Percentiles rank a stretch among this genome's conserved stretches.
These are phyloP conservation scores for Mycena kentingensis DNA, from an alignment of 768 basidiomycete species.

Conservation along the genomic window DNA sequence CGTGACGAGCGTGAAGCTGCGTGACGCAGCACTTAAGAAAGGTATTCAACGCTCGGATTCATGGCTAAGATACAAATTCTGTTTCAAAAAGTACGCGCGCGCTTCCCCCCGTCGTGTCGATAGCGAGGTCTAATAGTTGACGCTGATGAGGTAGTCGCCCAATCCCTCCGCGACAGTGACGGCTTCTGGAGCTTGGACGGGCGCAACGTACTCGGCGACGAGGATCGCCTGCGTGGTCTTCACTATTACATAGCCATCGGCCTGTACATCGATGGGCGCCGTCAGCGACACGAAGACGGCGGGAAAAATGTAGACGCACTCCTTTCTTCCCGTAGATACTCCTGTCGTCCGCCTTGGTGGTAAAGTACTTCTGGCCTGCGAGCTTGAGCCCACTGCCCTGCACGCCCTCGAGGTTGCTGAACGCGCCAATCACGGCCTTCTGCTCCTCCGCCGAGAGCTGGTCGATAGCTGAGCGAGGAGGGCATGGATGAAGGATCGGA, in stretches of 20 bases:
- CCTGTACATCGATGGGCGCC: constrained; percentile 42
- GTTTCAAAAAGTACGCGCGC: constrained; percentile 5
- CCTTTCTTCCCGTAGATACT: constrained; percentile 77
- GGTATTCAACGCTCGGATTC: not conserved
- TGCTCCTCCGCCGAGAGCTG: constrained; percentile 72
- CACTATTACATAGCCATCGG: constrained; percentile 71
- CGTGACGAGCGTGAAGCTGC: not conserved
- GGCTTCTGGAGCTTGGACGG: constrained; percentile 66
- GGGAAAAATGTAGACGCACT: constrained; percentile 45
- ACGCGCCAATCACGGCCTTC: constrained; percentile 52
- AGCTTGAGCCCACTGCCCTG: constrained; percentile 66
- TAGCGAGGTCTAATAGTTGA: constrained; percentile 59
- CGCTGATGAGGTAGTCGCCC: constrained; percentile 75
- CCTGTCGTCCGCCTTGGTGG: constrained; percentile 47
- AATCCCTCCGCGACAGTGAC: constrained; percentile 66
- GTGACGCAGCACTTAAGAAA: not conserved
- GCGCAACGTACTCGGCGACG: constrained; percentile 71
- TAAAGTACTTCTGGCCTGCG: constrained; percentile 75
- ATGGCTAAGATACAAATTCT: constrained; percentile 22
- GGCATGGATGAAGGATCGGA: not conserved
- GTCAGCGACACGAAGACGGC: constrained; percentile 1
- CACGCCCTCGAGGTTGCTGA: constrained; percentile 39
- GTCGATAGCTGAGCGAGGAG: constrained; percentile 3
- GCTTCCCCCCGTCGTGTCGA: not conserved
- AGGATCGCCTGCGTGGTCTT: constrained; percentile 88